Evolutionary conservation across 495 filamentous ascomycete genomes (phyloP).

Genomic region (Talaromyces proteolyticus): DNA sequence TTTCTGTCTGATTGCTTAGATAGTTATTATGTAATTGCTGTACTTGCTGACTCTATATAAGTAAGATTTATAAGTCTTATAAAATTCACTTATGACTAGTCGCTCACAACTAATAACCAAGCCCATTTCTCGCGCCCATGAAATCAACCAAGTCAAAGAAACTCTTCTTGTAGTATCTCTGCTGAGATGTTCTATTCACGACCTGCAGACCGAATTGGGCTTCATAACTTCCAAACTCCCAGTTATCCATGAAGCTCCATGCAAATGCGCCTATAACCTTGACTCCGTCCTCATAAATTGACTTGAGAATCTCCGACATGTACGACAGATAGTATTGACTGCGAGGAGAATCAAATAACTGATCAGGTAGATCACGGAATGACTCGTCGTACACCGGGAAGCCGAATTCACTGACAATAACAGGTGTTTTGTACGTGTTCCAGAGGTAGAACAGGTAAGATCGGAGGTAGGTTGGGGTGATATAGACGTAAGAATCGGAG

Average conservation of each 20-base stretch:
- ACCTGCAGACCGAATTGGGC: slow-evolving; percentile 36
- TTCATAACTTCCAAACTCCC: slow-evolving; percentile 37
- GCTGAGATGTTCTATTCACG: slow-evolving; percentile 32
- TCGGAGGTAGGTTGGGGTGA: slow-evolving; percentile 35
- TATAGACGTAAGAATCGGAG: slow-evolving; percentile 34
- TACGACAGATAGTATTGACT: slow-evolving; percentile 35
- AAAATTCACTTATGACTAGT: not conserved
- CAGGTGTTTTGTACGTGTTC: slow-evolving; percentile 32
- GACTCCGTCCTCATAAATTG: slow-evolving; percentile 37
- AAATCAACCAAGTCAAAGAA: slow-evolving; percentile 45
- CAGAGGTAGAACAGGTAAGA: slow-evolving; percentile 35
- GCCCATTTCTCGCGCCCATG: not conserved
- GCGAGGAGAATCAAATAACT: slow-evolving; percentile 31
- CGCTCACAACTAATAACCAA: not conserved
- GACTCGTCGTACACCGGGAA: slow-evolving; percentile 30
- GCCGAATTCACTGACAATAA: slow-evolving; percentile 35
- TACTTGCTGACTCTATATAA: not conserved
- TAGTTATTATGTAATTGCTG: not conserved
- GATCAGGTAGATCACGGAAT: slow-evolving; percentile 21
- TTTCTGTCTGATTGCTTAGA: not conserved
- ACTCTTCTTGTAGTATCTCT: slow-evolving; percentile 39
- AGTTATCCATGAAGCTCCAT: slow-evolving; percentile 40
- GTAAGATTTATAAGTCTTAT: not conserved
- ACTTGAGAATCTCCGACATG: slow-evolving; percentile 36
- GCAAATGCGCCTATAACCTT: slow-evolving; percentile 38